Evolutionary conservation across 441 rosid genomes (phyloP).

Genomic region (Bocquillonia castaneifolia): DNA sequence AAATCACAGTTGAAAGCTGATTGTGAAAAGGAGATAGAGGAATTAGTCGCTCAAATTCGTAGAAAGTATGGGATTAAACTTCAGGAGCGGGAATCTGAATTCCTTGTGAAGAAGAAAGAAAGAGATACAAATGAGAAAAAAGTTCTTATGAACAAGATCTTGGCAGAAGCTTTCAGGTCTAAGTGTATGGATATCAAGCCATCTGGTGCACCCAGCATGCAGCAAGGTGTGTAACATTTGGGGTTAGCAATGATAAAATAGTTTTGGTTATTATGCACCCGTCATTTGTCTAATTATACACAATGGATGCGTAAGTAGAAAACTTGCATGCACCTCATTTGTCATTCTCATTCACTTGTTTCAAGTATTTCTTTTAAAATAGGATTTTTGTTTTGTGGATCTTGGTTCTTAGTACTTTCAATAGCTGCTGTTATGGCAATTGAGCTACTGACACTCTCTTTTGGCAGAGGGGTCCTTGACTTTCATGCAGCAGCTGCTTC

Average conservation of each 20-base stretch:
- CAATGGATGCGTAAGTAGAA: too few species aligned
- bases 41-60: constrained; percentile 49
- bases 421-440: neutral
- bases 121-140: constrained; percentile 35
- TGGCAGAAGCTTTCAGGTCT: constrained; percentile 67
- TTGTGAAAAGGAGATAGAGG: constrained; percentile 63
- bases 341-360: neutral
- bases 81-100: constrained; percentile 49
- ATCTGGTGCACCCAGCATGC: constrained; percentile 27
- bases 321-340: neutral
- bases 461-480: constrained; percentile 41
- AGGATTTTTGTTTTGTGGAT: too few species aligned
- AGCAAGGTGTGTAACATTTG: constrained; percentile 44
- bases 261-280: neutral
- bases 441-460: constrained; percentile 13
- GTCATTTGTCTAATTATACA: too few species aligned
- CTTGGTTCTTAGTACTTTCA: neutral
- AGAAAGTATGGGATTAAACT: constrained; percentile 49
- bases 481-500: constrained; percentile 45
- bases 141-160: constrained; percentile 57
- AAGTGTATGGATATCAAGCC: constrained; percentile 48
- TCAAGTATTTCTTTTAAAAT: too few species aligned
- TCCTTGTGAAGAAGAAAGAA: constrained; percentile 34
- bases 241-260: neutral
- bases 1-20: constrained; percentile 41